Base-by-base conservation (phyloP, 768 basidiomycete species). In the Boletus fagicola region DNA sequence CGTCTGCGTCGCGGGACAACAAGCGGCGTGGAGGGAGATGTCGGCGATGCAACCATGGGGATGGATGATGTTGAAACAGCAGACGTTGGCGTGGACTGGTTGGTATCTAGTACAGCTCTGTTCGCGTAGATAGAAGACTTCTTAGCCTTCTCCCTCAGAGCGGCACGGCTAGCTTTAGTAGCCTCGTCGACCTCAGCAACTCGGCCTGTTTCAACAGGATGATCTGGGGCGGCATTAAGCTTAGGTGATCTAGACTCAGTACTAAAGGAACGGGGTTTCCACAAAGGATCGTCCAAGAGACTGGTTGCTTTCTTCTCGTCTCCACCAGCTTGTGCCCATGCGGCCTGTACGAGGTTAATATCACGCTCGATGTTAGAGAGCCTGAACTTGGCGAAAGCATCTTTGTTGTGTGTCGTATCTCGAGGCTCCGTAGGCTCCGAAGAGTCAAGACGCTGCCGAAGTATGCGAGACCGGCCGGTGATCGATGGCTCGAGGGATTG, bases 71-170 rank as follows among this genome's bases (percentile, higher is more conserved):
- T 48, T 1, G 76, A 70, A 49, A 61, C 42, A n/a, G 55, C 38
- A 35, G 67, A 51, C 10, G 50, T 54, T 12, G 82, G 78, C 1
- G 80, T 76, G 16, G 80, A 69, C 28, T 74, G 74, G 52, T 74
- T 81, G 49, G 71, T 73, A 54, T 82, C 82, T 36, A 86, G 74
- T 30, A 74, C 72, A 39, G 78, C 71, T 54, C 87, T 81, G 61
- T 86, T 87, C 42, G 86, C 85, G 62, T 92, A 92, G 49, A 92
- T 92, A 69, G 84, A 79, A n/a, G 90, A 92, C 65, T 83, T 87
- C 71, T 88, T 91, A 22, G 85, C 88, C 71, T 89, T 86, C 73
- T 90, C 88, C 67, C 78, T 85, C 56, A 77, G 78, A 35, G 87
- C 84, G 20, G 79, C 82, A 58, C 86, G 79, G 60, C 78, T 82